Percentiles rank a stretch among this genome's conserved stretches.
These are phyloP conservation scores for Lasiodiplodia citricola DNA, from an alignment of 2,329 filamentous ascomycete genomes.

Conservation along the genomic window DNA sequence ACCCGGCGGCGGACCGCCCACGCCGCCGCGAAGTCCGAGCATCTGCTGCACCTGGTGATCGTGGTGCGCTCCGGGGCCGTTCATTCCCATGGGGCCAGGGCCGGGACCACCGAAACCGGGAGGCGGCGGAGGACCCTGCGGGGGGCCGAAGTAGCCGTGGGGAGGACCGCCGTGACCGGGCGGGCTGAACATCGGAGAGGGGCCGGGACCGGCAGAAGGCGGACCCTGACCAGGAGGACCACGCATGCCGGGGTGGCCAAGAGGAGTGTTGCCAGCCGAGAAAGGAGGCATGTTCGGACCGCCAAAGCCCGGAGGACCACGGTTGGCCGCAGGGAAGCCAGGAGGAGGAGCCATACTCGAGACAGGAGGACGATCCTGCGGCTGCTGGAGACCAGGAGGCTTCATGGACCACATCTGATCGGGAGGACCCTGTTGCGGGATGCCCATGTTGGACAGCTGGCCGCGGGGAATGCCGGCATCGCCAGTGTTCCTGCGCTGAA, in stretches of 20 bases:
- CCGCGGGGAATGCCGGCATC: slow-evolving; percentile 37
- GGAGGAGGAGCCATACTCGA: slow-evolving; percentile 22
- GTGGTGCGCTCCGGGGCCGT: slow-evolving; percentile 6
- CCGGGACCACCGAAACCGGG: slow-evolving; percentile 23
- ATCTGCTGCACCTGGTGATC: slow-evolving; percentile 14
- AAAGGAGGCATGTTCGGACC: slow-evolving; percentile 30
- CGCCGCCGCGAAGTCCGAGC: slow-evolving; percentile 13
- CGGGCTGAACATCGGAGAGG: slow-evolving; percentile 18
- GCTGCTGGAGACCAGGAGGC: slow-evolving; percentile 21
- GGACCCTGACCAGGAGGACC: slow-evolving; percentile 33
- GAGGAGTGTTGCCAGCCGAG: slow-evolving; percentile 45
- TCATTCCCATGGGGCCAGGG: slow-evolving; percentile 25
- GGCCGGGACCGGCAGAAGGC: slow-evolving; percentile 5
- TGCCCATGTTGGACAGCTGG: slow-evolving; percentile 48
- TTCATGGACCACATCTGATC: slow-evolving; percentile 33
- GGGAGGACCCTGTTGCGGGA: slow-evolving; percentile 45
- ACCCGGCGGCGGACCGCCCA: slow-evolving; percentile 23
- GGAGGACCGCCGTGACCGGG: slow-evolving; percentile 14
- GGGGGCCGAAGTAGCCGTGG: slow-evolving; percentile 17
- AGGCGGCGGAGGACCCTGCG: slow-evolving; percentile 14
- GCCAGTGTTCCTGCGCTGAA: slow-evolving; percentile 45
- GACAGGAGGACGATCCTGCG: slow-evolving; percentile 23
- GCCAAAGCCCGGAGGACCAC: slow-evolving; percentile 21
- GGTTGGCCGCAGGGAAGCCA: slow-evolving; percentile 21
- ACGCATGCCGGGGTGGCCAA: slow-evolving; percentile 44